phyloP scores from a whole-genome alignment of 345 rosid genomes.

The Conringia planisiliqua region DNA sequence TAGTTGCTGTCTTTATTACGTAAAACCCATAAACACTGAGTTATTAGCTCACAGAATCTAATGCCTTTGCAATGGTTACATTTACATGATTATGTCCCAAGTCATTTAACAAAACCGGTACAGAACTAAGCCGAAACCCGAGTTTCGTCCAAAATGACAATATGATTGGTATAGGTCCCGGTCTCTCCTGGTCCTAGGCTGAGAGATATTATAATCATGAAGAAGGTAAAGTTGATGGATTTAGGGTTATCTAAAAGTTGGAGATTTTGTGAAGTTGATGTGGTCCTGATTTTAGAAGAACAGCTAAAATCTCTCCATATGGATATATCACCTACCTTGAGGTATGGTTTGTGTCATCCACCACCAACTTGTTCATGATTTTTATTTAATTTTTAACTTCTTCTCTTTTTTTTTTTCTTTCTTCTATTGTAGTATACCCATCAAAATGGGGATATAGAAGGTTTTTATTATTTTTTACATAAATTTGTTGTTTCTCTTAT shows the following conservation, averaged over 20 bases:
- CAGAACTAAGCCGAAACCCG: neutral
- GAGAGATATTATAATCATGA: constrained; percentile 21
- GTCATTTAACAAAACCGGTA: neutral
- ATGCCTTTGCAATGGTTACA: constrained; percentile 7
- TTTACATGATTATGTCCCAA: constrained; percentile 7
- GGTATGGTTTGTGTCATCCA: constrained; percentile 38
- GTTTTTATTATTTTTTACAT: constrained; percentile 3
- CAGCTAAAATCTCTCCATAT: constrained; percentile 30
- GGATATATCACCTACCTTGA: constrained; percentile 38
- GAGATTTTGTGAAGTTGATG: constrained; percentile 27
- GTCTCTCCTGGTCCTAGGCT: constrained; percentile 12
- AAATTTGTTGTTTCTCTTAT: constrained; percentile 15
- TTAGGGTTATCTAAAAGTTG: constrained; percentile 18
- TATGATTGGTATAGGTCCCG: constrained; percentile 17
- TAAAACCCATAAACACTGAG: constrained; percentile 14
- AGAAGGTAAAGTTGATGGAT: constrained; percentile 26
- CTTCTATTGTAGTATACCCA: constrained; percentile 1
- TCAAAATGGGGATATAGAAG: constrained; percentile 8
- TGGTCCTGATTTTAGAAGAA: constrained; percentile 30
- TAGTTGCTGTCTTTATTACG: constrained; percentile 21
- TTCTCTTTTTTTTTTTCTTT: neutral
- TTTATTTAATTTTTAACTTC: neutral
- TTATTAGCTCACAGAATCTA: constrained; percentile 7
- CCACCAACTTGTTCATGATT: constrained; percentile 32
- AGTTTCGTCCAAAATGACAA: neutral